Base-by-base conservation (phyloP, 495 filamentous ascomycete species). In the Talaromyces trachyspermus region DNA sequence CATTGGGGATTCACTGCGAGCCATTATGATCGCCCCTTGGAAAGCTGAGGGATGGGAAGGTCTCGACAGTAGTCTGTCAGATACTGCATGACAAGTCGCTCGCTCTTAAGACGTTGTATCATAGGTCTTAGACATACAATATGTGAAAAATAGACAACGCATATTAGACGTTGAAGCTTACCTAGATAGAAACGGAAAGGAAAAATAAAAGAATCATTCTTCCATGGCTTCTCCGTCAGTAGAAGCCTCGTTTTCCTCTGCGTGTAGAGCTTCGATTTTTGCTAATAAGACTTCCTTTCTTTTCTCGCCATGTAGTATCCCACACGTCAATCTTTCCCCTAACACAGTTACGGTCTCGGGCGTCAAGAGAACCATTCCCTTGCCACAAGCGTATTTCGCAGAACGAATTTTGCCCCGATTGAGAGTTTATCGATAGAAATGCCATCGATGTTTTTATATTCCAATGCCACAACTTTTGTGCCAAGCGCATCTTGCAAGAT, bases 271-370 rank as follows among this genome's bases (percentile, higher is more conserved):
- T 27, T 46, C 27, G 37, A 84, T 77, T 29, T 71, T 80, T 43
- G 72, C 70, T 60, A 76, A 77, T 47, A 98, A 61, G 49, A 75
- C 72, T 49, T 71, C 75, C 60, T 95, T 84, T 54, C 88, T 77
- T 76, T 22, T 85, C 81, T 46, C 71, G 75, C 89, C 92, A 97
- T 25, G 67, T 66, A 57, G 77, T 78, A 55, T 95, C 85, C 72
- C 89, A 72, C 0, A 58, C 70, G 46, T 95, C 90, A 43, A 97
- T 81, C 74, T 88, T 95, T 0, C 92, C 92, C 92, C 92, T 12
- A 96, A 62, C 2, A 95, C 52, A 27, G 70, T 74, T 37, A 77
- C 79, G 14, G 56, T 76, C 10, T 55, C 64, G 1, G 86, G 81
- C 33, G 88, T 81, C 9, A 98, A 64, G 55, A 98, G 59, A 12